Evolutionary conservation across 345 rosid genomes (phyloP).

Genomic region (Salix suchowensis): DNA sequence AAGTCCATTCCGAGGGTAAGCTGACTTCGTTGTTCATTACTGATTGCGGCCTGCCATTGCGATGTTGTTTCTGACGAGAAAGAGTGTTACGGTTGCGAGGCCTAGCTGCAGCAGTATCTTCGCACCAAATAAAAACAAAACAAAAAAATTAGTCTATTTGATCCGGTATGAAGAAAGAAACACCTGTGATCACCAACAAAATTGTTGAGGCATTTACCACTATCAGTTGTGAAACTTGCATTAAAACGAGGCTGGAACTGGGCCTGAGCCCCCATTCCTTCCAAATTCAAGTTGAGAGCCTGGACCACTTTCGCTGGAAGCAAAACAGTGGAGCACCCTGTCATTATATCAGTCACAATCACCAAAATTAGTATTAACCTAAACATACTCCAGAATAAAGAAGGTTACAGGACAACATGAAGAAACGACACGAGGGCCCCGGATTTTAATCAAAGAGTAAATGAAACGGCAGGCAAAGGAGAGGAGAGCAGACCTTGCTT

Average conservation of each 20-base stretch:
- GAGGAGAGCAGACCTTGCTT: conserved; percentile 20
- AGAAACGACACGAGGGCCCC: too few relatives aligned
- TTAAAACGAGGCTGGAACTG: conserved; percentile 30
- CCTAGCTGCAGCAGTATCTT: conserved; percentile 21
- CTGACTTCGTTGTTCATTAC: conserved; percentile 33
- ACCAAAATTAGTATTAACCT: background rate
- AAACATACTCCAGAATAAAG: too few relatives aligned
- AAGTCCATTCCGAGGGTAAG: conserved; percentile 74
- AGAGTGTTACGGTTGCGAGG: conserved; percentile 3
- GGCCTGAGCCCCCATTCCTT: conserved; percentile 30
- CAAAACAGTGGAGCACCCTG: conserved; percentile 46
- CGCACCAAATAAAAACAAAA: background rate
- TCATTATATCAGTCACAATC: background rate
- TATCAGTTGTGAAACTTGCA: background rate
- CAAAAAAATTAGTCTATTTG: background rate
- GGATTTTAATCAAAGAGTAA: too few relatives aligned
- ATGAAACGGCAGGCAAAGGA: background rate
- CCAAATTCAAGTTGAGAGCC: conserved; percentile 59
- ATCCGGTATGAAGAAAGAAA: too few relatives aligned
- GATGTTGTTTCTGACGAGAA: conserved; percentile 20
- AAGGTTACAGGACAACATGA: too few relatives aligned
- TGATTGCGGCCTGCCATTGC: conserved; percentile 26
- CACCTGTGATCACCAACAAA: too few relatives aligned
- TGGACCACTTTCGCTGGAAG: conserved; percentile 83
- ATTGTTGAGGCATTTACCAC: too few relatives aligned